Percentiles rank a stretch among this genome's conserved stretches.
These are phyloP conservation scores for Xylaria nigripes DNA, from an alignment of 495 filamentous ascomycete genomes.

Conservation along the genomic window DNA sequence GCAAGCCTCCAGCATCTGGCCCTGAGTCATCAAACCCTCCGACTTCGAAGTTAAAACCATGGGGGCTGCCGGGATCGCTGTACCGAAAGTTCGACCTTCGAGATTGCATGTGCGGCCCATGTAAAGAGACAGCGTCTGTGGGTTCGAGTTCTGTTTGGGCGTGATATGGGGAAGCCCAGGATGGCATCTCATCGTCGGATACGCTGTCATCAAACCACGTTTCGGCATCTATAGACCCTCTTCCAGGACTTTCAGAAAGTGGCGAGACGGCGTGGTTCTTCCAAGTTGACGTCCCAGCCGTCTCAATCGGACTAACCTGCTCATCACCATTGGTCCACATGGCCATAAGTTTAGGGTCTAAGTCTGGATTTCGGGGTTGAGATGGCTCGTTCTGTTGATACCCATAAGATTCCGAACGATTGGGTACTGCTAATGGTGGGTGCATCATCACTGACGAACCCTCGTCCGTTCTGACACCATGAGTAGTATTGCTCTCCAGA, in stretches of 20 bases:
- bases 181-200: slow-evolving; percentile 1
- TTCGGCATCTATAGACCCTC: background rate
- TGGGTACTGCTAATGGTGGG: background rate
- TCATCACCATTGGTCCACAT: slow-evolving; percentile 10
- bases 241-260: background rate
- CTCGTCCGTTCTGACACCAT: background rate
- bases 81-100: background rate
- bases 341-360: slow-evolving; percentile 1
- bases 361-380: slow-evolving; percentile 3
- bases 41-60: background rate
- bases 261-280: slow-evolving; percentile 7
- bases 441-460: background rate
- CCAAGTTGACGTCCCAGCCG: background rate
- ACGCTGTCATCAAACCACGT: slow-evolving; percentile 6
- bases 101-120: background rate
- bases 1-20: background rate
- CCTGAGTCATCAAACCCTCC: background rate
- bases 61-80: slow-evolving; percentile 4
- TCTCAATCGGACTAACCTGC: slow-evolving; percentile 6
- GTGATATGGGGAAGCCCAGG: background rate
- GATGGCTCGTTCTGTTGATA: background rate
- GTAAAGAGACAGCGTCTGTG: background rate
- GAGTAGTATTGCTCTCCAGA: background rate
- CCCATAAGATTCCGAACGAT: background rate
- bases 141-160: background rate